Base-by-base conservation (phyloP, 495 filamentous ascomycete species). In the Tuber borchii region DNA sequence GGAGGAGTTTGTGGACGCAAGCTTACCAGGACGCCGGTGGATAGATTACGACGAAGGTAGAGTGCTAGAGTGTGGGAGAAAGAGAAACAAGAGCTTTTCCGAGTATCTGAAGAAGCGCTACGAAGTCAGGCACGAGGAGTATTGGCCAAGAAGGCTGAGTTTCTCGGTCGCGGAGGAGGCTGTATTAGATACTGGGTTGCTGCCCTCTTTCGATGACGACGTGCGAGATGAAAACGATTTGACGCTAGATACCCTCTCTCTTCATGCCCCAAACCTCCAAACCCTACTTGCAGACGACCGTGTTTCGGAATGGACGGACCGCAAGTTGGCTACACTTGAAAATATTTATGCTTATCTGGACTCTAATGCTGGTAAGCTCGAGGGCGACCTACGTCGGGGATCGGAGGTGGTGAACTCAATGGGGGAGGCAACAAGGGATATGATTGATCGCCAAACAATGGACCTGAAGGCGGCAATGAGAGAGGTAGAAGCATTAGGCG, bases 161-260 rank as follows among this genome's bases (percentile, higher is more conserved):
- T 98, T 98, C 82, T 92, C 91, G 77, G 87, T 90, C 65, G 94
- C 94, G n/a, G 93, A 96, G 83, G 93, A 97, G 76, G 93, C 91
- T 44, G 84, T 97, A 5, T 86, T 97, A n/a, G 85, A 83, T 17
- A 65, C 37, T 95, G 93, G 91, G 83, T 39, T 46, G 46, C 56
- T 46, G 37, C 71, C 20, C 69, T 76, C 69, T 65, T 16, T 31
- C 56, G 26, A 17, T 26, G 79, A 83, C 43, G 72, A 74, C 87
- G 26, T 84, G 85, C n/a, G 84, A 84, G 76, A 75, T n/a, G 71
- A 83, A 72, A 69, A 37, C 39, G 78, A 79, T 43, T 71, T 70
- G 45, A 44, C 34, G 40, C 39, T 70, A 20, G 72, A 45, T 45
- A 42, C 69, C 31, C 42, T 56, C 37, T 37, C 68, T 17, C 82